Evolutionary conservation across 805 yeast species (phyloP), one percentile per base, ranked within the genome.

Genomic region (Hanseniaspora lachancei): DNA sequence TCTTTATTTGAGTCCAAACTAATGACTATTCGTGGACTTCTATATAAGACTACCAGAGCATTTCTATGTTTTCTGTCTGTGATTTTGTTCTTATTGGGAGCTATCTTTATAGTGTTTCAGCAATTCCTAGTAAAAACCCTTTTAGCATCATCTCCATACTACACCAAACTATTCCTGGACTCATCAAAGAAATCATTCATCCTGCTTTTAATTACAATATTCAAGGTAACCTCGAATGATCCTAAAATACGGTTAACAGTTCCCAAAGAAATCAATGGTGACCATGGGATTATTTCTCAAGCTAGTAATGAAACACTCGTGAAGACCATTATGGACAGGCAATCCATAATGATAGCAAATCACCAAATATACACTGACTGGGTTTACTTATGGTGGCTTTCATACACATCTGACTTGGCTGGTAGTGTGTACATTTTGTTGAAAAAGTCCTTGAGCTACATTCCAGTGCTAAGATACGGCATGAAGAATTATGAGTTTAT

Each of bases 321-420:
- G 6, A 23, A 23, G 24, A 51, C 70, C 2, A 57, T 61, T 13
- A 62, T 82, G 46, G 66, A 72, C 8, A 77, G 77, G 21, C 75
- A 80, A 41, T 75, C 86, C 0, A 75, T 91, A 2, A 66, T 84
- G 47, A 82, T 89, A 38, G 79, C 93, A n/a, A 91, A 91, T 65
- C 97, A 91, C 68, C 97, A 89, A 70, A 83, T 91, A 24, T 91
- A 91, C 66, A 81, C 91, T 3, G 98, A 91, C 66, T 91, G 98
- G 98, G 74, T 85, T 12, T 89, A 79, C 62, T 61, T 88, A 55
- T 91, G 98, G 98, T 91, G 86, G 79, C 58, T 86, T 21, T 73
- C 86, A 0, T 84, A 86, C 66, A 76, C 89, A 6, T 78, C 87
- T 13, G 67, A 74, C n/a, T 67, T 82, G 46, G 78, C 82, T 9